A percentile compares a stretch with the other conserved stretches of the same genome.
Evolutionary conservation across 176 grass and related monocot species (phyloP).

Genomic region (Alloteropsis semialata): DNA sequence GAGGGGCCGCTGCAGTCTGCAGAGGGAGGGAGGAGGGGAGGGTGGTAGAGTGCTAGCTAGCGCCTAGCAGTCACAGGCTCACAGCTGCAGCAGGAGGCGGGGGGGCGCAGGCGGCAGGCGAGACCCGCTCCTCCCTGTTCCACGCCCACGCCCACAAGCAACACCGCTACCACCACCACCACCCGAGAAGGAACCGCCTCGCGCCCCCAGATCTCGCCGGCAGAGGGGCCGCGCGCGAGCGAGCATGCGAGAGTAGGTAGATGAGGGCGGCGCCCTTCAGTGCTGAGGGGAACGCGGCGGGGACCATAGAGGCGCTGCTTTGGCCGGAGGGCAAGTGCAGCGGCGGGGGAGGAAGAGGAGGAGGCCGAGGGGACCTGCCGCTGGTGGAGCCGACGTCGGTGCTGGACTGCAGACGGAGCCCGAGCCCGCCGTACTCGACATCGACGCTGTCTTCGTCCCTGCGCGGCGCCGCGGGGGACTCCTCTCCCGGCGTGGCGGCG

Average conservation of each 20-base stretch:
- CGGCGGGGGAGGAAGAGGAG: neutral
- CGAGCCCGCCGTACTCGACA: constrained; percentile 55
- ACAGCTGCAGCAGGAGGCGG: neutral
- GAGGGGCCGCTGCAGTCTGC: neutral
- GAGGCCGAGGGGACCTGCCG: neutral
- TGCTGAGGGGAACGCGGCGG: constrained; percentile 48
- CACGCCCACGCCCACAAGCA: constrained; percentile 9
- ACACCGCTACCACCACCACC: neutral
- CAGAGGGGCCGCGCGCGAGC: neutral
- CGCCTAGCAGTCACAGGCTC: no score
- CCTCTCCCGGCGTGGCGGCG: constrained; percentile 53
- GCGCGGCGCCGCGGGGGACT: constrained; percentile 39
- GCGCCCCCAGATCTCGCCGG: neutral
- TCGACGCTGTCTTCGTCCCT: constrained; percentile 60
- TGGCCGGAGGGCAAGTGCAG: constrained; percentile 6
- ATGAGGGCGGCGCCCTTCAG: constrained; percentile 72
- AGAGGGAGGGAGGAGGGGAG: neutral
- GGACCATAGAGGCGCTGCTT: constrained; percentile 9
- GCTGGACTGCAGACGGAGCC: constrained; percentile 61
- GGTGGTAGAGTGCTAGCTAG: neutral
- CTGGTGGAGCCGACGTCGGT: constrained; percentile 54
- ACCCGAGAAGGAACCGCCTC: neutral
- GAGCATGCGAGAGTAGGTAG: constrained; percentile 49
- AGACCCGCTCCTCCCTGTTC: neutral
- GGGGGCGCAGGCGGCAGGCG: neutral